Conservation (phyloP, 495 filamentous ascomycete genomes). For the Saxispiralis lemnorum region DNA sequence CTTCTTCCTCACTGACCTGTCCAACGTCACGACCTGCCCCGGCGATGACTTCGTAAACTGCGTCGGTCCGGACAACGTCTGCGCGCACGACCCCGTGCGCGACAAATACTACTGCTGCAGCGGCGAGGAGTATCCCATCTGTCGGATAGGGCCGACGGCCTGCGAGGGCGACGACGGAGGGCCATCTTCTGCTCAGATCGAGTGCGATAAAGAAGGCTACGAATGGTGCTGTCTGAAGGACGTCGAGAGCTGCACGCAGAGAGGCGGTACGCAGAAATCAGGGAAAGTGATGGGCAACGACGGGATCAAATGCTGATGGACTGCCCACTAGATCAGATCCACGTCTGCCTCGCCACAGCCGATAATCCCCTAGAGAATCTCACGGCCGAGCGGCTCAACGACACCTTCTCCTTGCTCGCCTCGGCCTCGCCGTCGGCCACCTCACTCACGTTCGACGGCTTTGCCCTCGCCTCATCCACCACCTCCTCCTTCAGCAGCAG, state of each 20-base stretch:
- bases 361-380: constrained; percentile 3
- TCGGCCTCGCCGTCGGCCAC: constrained; percentile 5
- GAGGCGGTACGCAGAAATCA: neutral
- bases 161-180: neutral
- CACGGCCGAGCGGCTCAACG: neutral
- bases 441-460: constrained; percentile 7
- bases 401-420: constrained; percentile 2
- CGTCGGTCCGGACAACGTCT: neutral
- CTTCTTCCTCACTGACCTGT: too few relatives aligned
- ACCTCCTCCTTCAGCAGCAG: too few relatives aligned
- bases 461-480: neutral
- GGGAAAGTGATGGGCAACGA: neutral
- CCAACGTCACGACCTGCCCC: neutral
- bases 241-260: neutral
- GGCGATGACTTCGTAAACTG: neutral
- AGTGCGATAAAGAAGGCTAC: neutral
- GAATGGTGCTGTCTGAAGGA: neutral
- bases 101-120: constrained; percentile 2
- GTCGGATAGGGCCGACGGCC: neutral
- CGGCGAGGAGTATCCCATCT: neutral
- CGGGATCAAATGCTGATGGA: too few relatives aligned
- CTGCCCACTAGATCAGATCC: constrained; percentile 1
- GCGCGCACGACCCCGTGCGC: neutral
- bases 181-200: neutral
- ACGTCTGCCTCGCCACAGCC: constrained; percentile 1